Conservation (phyloP, 2,329 filamentous ascomycete genomes). For the Talaromyces sp. region DNA sequence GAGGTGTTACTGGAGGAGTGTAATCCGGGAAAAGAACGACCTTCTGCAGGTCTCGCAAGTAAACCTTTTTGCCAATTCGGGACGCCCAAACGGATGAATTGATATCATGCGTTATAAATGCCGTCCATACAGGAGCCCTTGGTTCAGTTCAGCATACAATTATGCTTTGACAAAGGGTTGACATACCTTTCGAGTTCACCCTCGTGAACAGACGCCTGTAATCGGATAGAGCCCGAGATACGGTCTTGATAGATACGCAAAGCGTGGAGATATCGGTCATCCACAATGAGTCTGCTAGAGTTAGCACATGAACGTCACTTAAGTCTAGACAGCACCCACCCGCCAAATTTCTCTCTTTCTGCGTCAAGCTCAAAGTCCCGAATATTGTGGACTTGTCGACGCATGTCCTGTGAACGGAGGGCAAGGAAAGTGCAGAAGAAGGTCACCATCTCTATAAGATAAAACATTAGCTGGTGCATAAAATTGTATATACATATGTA, state of each 20-base stretch:
- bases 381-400: conserved; percentile 32
- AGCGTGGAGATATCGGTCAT: conserved; percentile 48
- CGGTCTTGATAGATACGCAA: conserved; percentile 51
- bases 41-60: conserved; percentile 47
- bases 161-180: background rate
- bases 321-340: conserved; percentile 27
- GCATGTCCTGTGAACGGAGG: conserved; percentile 52
- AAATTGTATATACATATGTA: background rate
- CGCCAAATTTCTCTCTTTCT: conserved; percentile 46
- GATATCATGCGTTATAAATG: conserved; percentile 48
- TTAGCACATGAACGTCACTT: background rate
- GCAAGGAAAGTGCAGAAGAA: conserved; percentile 55
- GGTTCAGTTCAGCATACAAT: background rate
- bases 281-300: conserved; percentile 43
- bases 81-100: conserved; percentile 45
- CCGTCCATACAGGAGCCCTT: conserved; percentile 57
- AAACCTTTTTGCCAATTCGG: conserved; percentile 37
- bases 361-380: conserved; percentile 47
- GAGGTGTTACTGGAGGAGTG: conserved; percentile 28
- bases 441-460: conserved; percentile 45
- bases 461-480: background rate
- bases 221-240: conserved; percentile 47
- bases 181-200: conserved; percentile 47
- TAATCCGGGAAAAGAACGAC: conserved; percentile 52
- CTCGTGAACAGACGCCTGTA: conserved; percentile 52